Percentiles rank a stretch among this genome's conserved stretches.
phyloP scores from a whole-genome alignment of 352 stramenopile species.

The Phytophthora lateralis region DNA sequence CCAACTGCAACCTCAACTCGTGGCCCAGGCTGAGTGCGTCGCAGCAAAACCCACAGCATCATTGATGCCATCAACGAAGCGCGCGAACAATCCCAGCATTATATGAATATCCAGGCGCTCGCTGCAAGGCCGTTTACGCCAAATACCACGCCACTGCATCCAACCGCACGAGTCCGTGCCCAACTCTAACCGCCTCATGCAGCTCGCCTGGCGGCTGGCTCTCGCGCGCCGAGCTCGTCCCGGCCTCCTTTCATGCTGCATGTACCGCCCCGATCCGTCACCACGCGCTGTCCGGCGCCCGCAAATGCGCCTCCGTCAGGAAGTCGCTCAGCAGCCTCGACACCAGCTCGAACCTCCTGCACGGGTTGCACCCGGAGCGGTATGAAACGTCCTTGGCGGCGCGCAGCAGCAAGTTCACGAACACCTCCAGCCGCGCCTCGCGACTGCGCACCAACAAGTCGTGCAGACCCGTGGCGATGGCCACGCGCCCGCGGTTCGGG shows the following conservation, averaged over 20 bases:
- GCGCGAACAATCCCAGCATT: neutral
- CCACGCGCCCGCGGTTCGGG: slow-evolving; percentile 28
- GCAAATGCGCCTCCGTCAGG: slow-evolving; percentile 38
- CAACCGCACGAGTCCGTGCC: slow-evolving; percentile 15
- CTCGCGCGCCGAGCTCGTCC: slow-evolving; percentile 4
- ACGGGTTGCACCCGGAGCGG: slow-evolving; percentile 43
- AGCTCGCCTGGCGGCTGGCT: slow-evolving; percentile 1
- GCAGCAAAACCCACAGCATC: too few species aligned
- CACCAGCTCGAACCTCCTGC: slow-evolving; percentile 51
- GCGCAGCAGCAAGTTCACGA: slow-evolving; percentile 52
- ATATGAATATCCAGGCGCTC: slow-evolving; percentile 23
- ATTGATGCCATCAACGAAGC: too few species aligned
- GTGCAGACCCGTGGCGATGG: slow-evolving; percentile 23
- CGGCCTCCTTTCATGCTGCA: neutral
- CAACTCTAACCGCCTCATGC: slow-evolving; percentile 7
- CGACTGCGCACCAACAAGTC: slow-evolving; percentile 30
- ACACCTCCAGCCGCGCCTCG: slow-evolving; percentile 41
- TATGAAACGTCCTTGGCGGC: slow-evolving; percentile 61
- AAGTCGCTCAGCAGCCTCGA: slow-evolving; percentile 63
- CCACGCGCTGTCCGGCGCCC: slow-evolving; percentile 11
- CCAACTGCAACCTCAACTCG: neutral
- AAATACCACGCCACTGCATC: slow-evolving; percentile 5
- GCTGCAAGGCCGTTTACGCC: slow-evolving; percentile 25
- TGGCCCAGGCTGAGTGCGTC: neutral
- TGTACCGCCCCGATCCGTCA: neutral